These are phyloP conservation scores for Venturia pyrina DNA, from an alignment of 2,329 filamentous ascomycete genomes.

Conservation along the genomic window DNA sequence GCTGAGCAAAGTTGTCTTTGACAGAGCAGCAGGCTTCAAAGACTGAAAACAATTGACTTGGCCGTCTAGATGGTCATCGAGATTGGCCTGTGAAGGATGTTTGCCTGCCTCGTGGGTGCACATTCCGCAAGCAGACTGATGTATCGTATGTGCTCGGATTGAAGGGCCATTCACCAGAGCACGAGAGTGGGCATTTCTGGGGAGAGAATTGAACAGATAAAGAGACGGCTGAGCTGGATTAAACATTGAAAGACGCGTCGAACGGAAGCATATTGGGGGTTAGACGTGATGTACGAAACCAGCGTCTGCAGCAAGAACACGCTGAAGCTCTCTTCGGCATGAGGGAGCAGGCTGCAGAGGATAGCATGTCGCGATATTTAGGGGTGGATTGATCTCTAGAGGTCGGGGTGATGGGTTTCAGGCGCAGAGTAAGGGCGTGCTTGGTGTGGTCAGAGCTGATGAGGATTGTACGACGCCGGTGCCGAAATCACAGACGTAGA, in stretches of 20 bases:
- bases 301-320: neutral
- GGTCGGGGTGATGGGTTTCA: too few species aligned
- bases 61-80: neutral
- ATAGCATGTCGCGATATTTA: too few species aligned
- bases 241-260: slow-evolving; percentile 3
- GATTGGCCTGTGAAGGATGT: neutral
- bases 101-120: neutral
- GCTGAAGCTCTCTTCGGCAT: neutral
- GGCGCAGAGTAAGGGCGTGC: neutral
- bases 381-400: too few species aligned
- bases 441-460: neutral
- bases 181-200: neutral
- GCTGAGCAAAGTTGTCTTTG: neutral
- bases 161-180: neutral
- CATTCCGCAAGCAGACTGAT: neutral
- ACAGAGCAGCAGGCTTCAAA: neutral
- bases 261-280: neutral
- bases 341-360: too few species aligned
- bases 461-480: neutral
- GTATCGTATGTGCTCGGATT: neutral
- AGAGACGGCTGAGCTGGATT: neutral
- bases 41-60: neutral
- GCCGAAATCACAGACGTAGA: too few species aligned
- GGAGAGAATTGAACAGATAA: neutral
- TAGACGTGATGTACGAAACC: neutral